Base-by-base conservation (phyloP, 441 rosid species). In the Manihot esculenta region DNA sequence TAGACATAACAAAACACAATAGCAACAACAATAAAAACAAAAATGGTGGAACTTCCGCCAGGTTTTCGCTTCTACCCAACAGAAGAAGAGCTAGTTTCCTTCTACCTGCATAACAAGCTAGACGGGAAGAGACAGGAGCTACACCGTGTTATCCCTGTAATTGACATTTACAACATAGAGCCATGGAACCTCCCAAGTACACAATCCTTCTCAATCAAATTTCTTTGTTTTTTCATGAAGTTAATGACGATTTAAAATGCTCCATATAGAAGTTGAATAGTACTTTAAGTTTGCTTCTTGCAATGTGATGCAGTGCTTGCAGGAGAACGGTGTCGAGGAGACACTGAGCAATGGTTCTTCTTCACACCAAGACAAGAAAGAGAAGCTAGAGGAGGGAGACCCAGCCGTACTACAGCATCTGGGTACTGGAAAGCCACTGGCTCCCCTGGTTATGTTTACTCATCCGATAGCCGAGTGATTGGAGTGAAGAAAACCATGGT, bases 361-460 rank as follows among this genome's bases (percentile, higher is more conserved):
- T 92, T 92, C 49, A 69, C 82, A 1, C 85, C 87, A 6, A 84
- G 89, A 74, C 94, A 89, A 55, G 92, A 90, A 79, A 79, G 89
- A 23, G 96, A 92, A 80, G 89, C 84, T 5, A 77, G 84, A 2
- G 95, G 96, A 72, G 98, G 96, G 5, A 79, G 96, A 68, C 86
- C 92, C 0, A 84, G 79, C 69, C 73, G 98, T 33, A 87, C 85
- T 38, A 90, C 94, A 4, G 71, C 80, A 49, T 72, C 85, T 4
- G 96, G 94, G 45, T 92, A 92, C 72, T 92, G 96, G 97, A 92
- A 92, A 65, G 93, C 90, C 1, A 90, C 97, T 0, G 98, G 98
- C 5, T 85, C 98, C 27, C 93, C 94, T 8, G 69, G 84, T 59
- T 79, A 87, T 49, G 91, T 92, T 12, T 87, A 83, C 81, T 90